phyloP scores from a whole-genome alignment of 2,329 filamentous ascomycete species.

The Grosmannia huntii region DNA sequence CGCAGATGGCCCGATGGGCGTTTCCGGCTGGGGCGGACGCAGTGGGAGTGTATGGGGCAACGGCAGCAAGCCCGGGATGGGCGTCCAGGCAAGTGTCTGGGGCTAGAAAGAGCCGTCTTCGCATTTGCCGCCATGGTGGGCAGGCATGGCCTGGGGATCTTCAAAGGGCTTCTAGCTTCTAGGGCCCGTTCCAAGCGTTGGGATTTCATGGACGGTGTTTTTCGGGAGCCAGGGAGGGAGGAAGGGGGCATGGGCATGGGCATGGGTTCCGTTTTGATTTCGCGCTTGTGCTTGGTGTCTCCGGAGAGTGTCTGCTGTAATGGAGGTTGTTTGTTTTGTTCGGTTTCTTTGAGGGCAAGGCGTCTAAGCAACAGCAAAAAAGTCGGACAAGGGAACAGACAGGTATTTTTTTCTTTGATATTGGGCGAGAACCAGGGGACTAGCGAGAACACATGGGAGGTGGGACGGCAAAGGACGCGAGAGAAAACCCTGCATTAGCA shows the following conservation, averaged over 20 bases:
- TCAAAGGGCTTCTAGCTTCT: too few species aligned
- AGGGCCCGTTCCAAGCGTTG: neutral
- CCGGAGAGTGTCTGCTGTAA: neutral
- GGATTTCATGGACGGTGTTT: neutral
- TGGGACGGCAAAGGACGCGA: constrained; percentile 2
- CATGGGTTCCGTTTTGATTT: neutral
- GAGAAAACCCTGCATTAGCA: constrained; percentile 9
- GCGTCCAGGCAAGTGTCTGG: constrained; percentile 89
- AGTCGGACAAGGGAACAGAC: neutral
- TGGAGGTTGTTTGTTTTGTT: constrained; percentile 1
- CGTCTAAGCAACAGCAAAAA: constrained; percentile 4
- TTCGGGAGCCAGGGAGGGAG: neutral
- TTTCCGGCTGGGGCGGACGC: constrained; percentile 63
- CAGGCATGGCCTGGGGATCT: neutral
- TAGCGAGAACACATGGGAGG: neutral
- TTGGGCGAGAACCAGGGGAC: neutral
- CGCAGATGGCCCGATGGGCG: constrained; percentile 28
- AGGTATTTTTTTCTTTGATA: constrained; percentile 1
- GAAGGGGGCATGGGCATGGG: neutral
- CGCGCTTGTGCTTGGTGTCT: neutral
- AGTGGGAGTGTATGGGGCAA: constrained; percentile 69
- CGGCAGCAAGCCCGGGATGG: constrained; percentile 65
- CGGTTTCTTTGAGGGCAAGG: constrained; percentile 1
- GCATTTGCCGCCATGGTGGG: too few species aligned
- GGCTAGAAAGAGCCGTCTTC: constrained; percentile 40